phyloP scores from a whole-genome alignment of 768 basidiomycete genomes.

The Hydnum rufescens region DNA sequence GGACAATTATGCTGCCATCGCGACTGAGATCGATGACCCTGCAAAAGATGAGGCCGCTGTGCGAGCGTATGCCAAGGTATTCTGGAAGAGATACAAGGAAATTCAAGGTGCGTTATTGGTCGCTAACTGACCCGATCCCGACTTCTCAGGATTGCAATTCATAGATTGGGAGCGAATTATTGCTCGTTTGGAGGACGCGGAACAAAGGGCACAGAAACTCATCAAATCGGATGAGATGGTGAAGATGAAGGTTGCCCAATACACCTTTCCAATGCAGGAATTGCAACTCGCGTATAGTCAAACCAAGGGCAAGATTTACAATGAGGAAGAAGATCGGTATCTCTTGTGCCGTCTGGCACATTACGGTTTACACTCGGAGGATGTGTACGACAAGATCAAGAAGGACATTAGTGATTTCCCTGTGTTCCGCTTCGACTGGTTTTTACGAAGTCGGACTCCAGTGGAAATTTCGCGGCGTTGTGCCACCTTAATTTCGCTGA shows the following conservation, averaged over 20 bases:
- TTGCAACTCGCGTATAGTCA: constrained; percentile 88
- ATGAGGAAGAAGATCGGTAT: constrained; percentile 93
- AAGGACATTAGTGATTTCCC: constrained; percentile 93
- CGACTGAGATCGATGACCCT: constrained; percentile 73
- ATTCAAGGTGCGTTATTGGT: constrained; percentile 36
- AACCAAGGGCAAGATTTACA: constrained; percentile 92
- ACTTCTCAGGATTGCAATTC: neutral
- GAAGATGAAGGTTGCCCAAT: constrained; percentile 60
- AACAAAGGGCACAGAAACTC: constrained; percentile 73
- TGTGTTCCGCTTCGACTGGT: constrained; percentile 96
- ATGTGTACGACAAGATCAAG: constrained; percentile 90
- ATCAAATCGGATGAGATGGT: constrained; percentile 64
- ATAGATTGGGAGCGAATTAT: constrained; percentile 63
- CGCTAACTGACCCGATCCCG: constrained; percentile 1
- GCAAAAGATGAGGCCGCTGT: constrained; percentile 64
- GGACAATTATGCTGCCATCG: constrained; percentile 27
- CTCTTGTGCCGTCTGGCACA: constrained; percentile 74
- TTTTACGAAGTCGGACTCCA: constrained; percentile 82
- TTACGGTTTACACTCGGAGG: constrained; percentile 75
- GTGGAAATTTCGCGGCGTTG: constrained; percentile 79
- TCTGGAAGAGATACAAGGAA: constrained; percentile 78
- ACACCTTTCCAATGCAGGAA: constrained; percentile 88
- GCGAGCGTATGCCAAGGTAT: constrained; percentile 55
- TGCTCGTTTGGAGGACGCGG: constrained; percentile 71
- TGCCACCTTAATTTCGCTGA: constrained; percentile 70